These are phyloP conservation scores for Penicillium desertorum DNA, from an alignment of 495 filamentous ascomycete species.

Conservation along the genomic window DNA sequence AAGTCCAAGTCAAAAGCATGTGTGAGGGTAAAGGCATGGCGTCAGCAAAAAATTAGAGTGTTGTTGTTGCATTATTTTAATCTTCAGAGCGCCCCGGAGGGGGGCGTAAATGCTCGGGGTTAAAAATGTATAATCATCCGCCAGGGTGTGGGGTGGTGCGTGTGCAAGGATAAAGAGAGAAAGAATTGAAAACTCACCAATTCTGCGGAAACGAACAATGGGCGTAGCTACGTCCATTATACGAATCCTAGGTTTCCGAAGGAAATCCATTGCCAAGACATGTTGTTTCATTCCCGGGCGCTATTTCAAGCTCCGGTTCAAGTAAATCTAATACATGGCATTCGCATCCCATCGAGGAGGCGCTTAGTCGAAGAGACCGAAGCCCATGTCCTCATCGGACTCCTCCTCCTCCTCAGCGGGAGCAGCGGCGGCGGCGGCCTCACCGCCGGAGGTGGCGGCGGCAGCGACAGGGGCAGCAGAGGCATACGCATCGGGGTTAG, in stretches of 20 bases:
- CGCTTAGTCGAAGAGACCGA: constrained; percentile 60
- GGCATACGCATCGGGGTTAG: constrained; percentile 95
- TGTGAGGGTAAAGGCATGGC: constrained; percentile 28
- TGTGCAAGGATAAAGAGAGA: constrained; percentile 5
- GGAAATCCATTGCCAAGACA: constrained; percentile 33
- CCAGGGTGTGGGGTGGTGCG: constrained; percentile 22
- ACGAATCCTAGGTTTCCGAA: constrained; percentile 21
- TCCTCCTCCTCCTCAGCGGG: constrained; percentile 53
- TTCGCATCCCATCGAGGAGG: constrained; percentile 32
- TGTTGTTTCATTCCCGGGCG: constrained; percentile 33
- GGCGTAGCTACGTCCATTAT: constrained; percentile 45
- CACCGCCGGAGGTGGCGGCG: constrained; percentile 45
- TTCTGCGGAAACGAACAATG: constrained; percentile 32
- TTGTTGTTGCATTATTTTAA: constrained; percentile 56
- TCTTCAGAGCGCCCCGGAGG: constrained; percentile 45
- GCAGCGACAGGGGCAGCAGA: constrained; percentile 67
- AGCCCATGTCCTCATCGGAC: constrained; percentile 54
- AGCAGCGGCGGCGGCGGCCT: constrained; percentile 51
- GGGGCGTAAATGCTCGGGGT: constrained; percentile 48
- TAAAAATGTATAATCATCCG: constrained; percentile 61
- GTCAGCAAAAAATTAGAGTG: constrained; percentile 68
- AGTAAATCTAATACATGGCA: constrained; percentile 47
- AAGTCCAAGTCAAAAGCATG: constrained; percentile 17
- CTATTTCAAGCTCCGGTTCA: constrained; percentile 32
- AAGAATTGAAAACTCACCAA: constrained; percentile 32